phyloP scores from a whole-genome alignment of 2,329 filamentous ascomycete species.

The Penicillium polonicum region DNA sequence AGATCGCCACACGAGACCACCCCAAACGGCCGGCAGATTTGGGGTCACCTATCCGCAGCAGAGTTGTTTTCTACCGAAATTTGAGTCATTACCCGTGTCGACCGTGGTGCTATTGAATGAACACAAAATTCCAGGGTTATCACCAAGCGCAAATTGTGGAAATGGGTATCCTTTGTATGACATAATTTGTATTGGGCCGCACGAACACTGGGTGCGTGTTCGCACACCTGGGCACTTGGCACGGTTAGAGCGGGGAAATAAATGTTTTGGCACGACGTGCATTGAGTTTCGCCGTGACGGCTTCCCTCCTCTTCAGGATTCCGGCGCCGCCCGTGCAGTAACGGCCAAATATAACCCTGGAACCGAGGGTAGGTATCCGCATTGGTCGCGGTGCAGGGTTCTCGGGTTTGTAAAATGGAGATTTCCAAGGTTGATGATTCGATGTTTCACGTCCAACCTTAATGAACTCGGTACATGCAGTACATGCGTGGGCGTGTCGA shows the following conservation, averaged over 20 bases:
- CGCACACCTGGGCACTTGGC: neutral
- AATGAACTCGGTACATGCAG: neutral
- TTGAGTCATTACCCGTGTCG: neutral
- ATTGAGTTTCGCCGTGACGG: neutral
- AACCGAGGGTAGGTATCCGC: no score
- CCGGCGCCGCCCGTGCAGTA: neutral
- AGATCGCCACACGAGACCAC: constrained; percentile 15
- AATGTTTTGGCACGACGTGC: neutral
- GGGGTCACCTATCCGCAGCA: neutral
- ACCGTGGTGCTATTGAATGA: neutral
- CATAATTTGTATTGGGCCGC: neutral
- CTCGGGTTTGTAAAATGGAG: no score
- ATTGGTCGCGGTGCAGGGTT: no score
- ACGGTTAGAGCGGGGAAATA: neutral
- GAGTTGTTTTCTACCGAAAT: neutral
- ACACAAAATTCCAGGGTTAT: no score
- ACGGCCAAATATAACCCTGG: no score
- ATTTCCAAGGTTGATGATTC: no score
- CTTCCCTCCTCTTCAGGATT: neutral
- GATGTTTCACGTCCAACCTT: neutral
- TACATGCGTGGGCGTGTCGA: neutral
- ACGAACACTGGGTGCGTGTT: neutral
- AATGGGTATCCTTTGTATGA: neutral
- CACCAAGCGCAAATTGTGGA: neutral
- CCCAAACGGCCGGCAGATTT: neutral